Conservation (phyloP, 1,284 basidiomycete species). For the Trametes sp. region DNA sequence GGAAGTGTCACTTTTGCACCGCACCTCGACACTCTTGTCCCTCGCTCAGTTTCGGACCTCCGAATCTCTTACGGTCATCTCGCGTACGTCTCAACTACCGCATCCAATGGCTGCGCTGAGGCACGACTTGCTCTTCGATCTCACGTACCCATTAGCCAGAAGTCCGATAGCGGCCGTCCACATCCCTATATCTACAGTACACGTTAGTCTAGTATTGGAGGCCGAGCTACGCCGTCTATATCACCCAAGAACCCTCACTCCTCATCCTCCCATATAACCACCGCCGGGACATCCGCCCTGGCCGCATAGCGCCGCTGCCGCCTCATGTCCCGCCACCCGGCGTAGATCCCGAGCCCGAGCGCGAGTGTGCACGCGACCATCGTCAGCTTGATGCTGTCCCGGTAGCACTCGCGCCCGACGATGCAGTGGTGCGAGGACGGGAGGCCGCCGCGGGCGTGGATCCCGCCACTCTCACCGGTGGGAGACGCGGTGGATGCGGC, state of each 20-base stretch:
- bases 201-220: background rate
- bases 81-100: too few species aligned
- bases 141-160: background rate
- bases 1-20: too few species aligned
- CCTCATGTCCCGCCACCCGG: slow-evolving; percentile 54
- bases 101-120: too few species aligned
- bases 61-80: too few species aligned
- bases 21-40: too few species aligned
- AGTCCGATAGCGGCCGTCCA: background rate
- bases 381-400: slow-evolving; percentile 59
- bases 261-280: slow-evolving; percentile 41
- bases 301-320: slow-evolving; percentile 33
- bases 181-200: slow-evolving; percentile 10
- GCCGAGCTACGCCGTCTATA: too few species aligned
- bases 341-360: slow-evolving; percentile 56
- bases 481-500: background rate
- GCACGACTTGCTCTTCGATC: background rate
- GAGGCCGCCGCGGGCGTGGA: slow-evolving; percentile 33
- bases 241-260: slow-evolving; percentile 22
- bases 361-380: slow-evolving; percentile 54
- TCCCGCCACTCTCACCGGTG: background rate
- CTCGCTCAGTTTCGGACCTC: too few species aligned
- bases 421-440: slow-evolving; percentile 53
- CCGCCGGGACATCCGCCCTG: slow-evolving; percentile 18
- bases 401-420: slow-evolving; percentile 60